phyloP scores from a whole-genome alignment of 2,329 filamentous ascomycete genomes.

The Alternaria arborescens region DNA sequence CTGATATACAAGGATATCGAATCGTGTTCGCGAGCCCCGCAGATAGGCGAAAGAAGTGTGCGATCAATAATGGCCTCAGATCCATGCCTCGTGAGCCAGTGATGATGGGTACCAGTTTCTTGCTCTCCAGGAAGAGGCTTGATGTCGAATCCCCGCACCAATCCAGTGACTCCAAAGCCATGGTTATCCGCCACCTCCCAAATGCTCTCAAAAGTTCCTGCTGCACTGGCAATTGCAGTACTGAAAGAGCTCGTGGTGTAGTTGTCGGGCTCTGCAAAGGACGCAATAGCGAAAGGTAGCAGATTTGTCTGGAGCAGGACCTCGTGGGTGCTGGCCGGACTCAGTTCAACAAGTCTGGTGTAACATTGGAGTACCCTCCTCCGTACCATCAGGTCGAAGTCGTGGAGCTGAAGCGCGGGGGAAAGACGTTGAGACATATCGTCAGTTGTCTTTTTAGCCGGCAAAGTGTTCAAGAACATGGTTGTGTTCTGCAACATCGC shows the following conservation, averaged over 20 bases:
- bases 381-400: slow-evolving; percentile 92
- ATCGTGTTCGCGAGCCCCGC: slow-evolving; percentile 87
- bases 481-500: slow-evolving; percentile 96
- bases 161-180: slow-evolving; percentile 89
- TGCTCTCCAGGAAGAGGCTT: slow-evolving; percentile 71
- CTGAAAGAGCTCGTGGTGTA: slow-evolving; percentile 86
- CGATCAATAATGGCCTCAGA: slow-evolving; percentile 71
- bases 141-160: slow-evolving; percentile 80
- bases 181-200: slow-evolving; percentile 97
- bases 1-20: slow-evolving; percentile 79
- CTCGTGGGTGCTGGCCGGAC: slow-evolving; percentile 84
- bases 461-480: slow-evolving; percentile 84
- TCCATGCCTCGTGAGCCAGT: slow-evolving; percentile 64
- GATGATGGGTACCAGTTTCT: slow-evolving; percentile 53
- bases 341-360: slow-evolving; percentile 86
- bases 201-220: slow-evolving; percentile 88
- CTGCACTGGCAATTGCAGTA: slow-evolving; percentile 88
- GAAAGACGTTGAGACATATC: slow-evolving; percentile 85
- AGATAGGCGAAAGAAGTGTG: slow-evolving; percentile 69
- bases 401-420: slow-evolving; percentile 85
- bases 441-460: slow-evolving; percentile 82
- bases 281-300: slow-evolving; percentile 84
- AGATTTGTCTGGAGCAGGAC: slow-evolving; percentile 90
- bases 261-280: slow-evolving; percentile 92
- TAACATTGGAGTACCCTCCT: slow-evolving; percentile 95